Conservation (phyloP, 306 rosid genomes). For the Ammopiptanthus mongolicus region DNA sequence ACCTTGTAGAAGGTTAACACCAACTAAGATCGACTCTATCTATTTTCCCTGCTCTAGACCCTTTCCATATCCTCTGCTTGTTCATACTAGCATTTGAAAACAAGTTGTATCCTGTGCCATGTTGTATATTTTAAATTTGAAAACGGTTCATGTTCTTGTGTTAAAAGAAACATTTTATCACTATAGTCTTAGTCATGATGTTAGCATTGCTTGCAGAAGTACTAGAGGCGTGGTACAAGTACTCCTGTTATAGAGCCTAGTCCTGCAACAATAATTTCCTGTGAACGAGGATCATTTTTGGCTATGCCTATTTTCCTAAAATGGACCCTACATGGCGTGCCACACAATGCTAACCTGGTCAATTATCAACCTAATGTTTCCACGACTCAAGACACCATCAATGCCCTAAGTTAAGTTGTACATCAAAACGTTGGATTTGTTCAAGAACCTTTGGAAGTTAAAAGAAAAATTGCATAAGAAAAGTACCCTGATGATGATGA, state of each 20-base stretch:
- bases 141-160: slow-evolving; percentile 4
- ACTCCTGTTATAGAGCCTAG: slow-evolving; percentile 27
- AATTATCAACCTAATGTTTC: slow-evolving; percentile 46
- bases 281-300: slow-evolving; percentile 3
- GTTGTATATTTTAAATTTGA: background rate
- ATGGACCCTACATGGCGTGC: slow-evolving; percentile 57
- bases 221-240: slow-evolving; percentile 15
- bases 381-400: slow-evolving; percentile 31
- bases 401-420: slow-evolving; percentile 11
- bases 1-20: slow-evolving; percentile 10
- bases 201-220: slow-evolving; percentile 28
- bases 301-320: slow-evolving; percentile 16
- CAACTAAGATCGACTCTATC: background rate
- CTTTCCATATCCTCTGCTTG: background rate
- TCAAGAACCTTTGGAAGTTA: background rate
- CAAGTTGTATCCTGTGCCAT: background rate
- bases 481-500: background rate
- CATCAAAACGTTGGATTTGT: slow-evolving; percentile 8
- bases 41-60: background rate
- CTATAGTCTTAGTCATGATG: background rate
- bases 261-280: slow-evolving; percentile 38
- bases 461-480: background rate
- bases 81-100: background rate
- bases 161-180: slow-evolving; percentile 18
- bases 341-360: slow-evolving; percentile 33